Percentiles rank a stretch among this genome's conserved stretches.
Evolutionary conservation across 1,139 yeast species (phyloP).

Genomic region (Pneumocystis jirovecii): DNA sequence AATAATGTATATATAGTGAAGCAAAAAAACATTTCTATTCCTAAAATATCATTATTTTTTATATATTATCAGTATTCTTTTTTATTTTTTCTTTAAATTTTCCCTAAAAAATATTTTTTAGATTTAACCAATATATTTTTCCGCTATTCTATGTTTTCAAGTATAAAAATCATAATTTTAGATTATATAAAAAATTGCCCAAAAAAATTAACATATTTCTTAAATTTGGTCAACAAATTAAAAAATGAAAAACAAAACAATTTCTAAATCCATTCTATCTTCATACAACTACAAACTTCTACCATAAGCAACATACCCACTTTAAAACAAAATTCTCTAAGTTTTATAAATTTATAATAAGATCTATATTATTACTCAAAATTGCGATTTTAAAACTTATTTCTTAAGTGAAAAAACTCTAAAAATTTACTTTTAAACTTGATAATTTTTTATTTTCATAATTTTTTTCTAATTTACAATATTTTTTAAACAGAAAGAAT

Average conservation of each 20-base stretch:
- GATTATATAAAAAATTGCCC: not conserved
- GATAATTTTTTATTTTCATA: no score
- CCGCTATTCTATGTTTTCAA: not conserved
- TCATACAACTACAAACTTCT: not conserved
- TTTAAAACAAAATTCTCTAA: not conserved
- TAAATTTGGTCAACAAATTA: not conserved
- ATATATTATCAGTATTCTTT: not conserved
- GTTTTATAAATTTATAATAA: not conserved
- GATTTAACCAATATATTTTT: not conserved
- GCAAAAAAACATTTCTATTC: not conserved
- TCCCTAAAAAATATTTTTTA: not conserved
- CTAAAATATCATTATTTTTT: not conserved
- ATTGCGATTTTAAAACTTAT: not conserved
- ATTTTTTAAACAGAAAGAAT: no score
- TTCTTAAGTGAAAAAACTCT: not conserved
- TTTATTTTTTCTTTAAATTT: not conserved
- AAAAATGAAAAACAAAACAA: not conserved
- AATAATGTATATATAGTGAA: conserved; percentile 29
- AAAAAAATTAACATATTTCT: not conserved
- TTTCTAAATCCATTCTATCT: not conserved
- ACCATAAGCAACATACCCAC: not conserved
- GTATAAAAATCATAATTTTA: not conserved
- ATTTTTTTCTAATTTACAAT: no score
- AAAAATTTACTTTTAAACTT: not conserved
- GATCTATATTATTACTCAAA: not conserved